Evolutionary conservation across 2,329 filamentous ascomycete species (phyloP), one percentile per base, ranked within the genome.

Genomic region (Aspergillus hiratsukae): DNA sequence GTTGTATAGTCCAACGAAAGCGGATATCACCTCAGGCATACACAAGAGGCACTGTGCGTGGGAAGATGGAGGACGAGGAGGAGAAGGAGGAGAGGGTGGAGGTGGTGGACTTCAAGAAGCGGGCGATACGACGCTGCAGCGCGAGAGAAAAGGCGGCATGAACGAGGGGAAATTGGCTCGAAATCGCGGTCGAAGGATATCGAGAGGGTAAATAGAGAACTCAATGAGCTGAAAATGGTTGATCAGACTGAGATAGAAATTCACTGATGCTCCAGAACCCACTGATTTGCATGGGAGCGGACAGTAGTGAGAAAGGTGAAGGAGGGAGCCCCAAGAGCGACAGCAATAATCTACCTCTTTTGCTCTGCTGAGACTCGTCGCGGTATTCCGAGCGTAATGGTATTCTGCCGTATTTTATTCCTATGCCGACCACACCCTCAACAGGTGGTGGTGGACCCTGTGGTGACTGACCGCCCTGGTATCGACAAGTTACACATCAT

Each of bases 91-190:
- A 54, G 63, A 63, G 51, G 59, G 57, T 57, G 64, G 62, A 54
- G 61, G 62, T 65, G 66, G 61, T 63, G 64, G 62, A 61, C 62
- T 69, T 60, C 58, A 72, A 54, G 64, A 72, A 66, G 68, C 64
- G 66, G 68, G 69, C 66, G 67, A 65, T 60, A 69, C 64, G 64
- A 72, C 59, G 59, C 65, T 63, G 64, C 55, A 67, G 64, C 60
- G 67, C 63, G 64, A 64, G 58, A 66, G 63, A 59, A 61, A 58
- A 61, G 63, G 61, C 65, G 66, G 69, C 72, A 73, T 72, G 66
- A 66, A 62, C 55, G 48, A 66, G 62, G 60, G 57, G 56, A 58
- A 49, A 46, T 25, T 23, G 21, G 43, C 7, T 25, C 10, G 23
- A 25, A 25, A 46, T 11, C 23, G 8, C n/a, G n/a, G 21, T 14